Conservation (phyloP, 805 yeast genomes). For the Candida maltosa region DNA sequence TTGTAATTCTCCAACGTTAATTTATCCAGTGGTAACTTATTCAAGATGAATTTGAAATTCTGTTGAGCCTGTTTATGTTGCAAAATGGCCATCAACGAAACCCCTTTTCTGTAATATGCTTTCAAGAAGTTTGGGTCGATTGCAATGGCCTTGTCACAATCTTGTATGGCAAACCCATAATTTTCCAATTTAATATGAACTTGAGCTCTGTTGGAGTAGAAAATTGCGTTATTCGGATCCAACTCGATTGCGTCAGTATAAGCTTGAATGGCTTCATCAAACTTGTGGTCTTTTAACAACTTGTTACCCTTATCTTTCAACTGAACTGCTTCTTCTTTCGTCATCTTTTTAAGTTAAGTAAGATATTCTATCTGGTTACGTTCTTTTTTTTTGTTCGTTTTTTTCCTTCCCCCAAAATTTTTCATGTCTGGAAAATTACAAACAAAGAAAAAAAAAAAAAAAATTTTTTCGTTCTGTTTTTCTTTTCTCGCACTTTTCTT, state of each 20-base stretch:
- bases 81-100: constrained; percentile 71
- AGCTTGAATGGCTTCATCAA: constrained; percentile 58
- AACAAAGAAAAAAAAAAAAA: constrained; percentile 1
- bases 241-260: constrained; percentile 75
- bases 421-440: not conserved
- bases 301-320: constrained; percentile 72
- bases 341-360: constrained; percentile 1
- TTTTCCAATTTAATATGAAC: constrained; percentile 83
- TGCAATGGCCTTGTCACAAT: constrained; percentile 68
- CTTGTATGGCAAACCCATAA: constrained; percentile 81
- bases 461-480: not conserved
- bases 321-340: constrained; percentile 39
- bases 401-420: not conserved
- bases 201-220: constrained; percentile 85
- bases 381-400: not conserved
- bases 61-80: constrained; percentile 70
- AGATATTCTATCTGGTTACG: not conserved
- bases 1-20: constrained; percentile 60
- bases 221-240: constrained; percentile 55
- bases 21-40: constrained; percentile 62
- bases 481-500: not conserved
- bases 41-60: constrained; percentile 65
- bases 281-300: constrained; percentile 63
- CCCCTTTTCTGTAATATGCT: constrained; percentile 85
- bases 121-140: constrained; percentile 67